Evolutionary conservation across 2,329 filamentous ascomycete species (phyloP), one percentile per base, ranked within the genome.

Genomic region (Monilinia laxa): DNA sequence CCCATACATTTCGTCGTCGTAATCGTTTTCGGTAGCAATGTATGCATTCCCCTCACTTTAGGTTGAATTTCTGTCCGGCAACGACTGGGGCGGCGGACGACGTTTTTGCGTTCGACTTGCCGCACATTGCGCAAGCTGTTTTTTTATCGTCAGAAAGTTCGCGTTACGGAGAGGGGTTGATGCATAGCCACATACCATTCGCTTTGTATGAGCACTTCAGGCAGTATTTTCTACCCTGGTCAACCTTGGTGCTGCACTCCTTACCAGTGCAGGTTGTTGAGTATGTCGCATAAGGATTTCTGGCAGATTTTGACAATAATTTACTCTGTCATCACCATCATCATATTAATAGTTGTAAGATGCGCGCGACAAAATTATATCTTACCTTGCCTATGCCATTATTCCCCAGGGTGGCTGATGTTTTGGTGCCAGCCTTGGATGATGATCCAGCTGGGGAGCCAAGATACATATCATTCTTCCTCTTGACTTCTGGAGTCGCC

Each of bases 401-500:
- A 68, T 82, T 81, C 5, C 85, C 85, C 45, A 87, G 71, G 2
- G 85, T 88, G 49, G 84, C 79, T 28, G 83, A 81, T 65, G 80
- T 82, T 68, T 78, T 75, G 20, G 80, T 81, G 70, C 77, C 74
- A 23, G 81, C 75, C 28, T 80, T 79, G 55, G 78, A 76, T 3
- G 71, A 73, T 57, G 73, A 73, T 9, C 73, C 74, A 9, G 85
- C 77, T 2, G 86, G 88, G 58, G 86, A 86, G 73, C 86, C 84
- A 76, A 88, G 89, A 79, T 89, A 86, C 63, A 89, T 87, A 73
- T 78, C 85, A 80, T 87, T 89, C 78, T 86, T 87, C 78, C 89
- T 89, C 78, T 89, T 89, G 69, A 89, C 86, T 38, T 81, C 84
- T 0, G 87, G 87, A 0, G 87, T 89, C 68, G 85, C 86, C 66